phyloP scores from a whole-genome alignment of 208 protist species.

The Trypanosoma conorhini region DNA sequence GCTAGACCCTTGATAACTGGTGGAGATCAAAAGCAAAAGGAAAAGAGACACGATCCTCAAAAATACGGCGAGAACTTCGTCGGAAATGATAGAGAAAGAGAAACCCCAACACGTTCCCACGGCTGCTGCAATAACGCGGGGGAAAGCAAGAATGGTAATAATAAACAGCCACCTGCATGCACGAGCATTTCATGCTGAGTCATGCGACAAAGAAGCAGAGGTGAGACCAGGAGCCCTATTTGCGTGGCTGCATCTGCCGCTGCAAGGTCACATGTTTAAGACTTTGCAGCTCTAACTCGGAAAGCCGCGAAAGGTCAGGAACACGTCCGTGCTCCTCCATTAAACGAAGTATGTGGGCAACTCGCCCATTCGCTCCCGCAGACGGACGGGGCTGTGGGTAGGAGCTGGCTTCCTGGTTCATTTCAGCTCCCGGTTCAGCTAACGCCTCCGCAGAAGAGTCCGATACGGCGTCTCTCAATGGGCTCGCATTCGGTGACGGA shows the following conservation, averaged over 20 bases:
- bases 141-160: too few species aligned
- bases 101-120: neutral
- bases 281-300: conserved; percentile 11
- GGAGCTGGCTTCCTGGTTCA: neutral
- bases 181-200: neutral
- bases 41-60: neutral
- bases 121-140: neutral
- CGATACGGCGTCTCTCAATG: neutral
- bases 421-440: neutral
- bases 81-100: neutral
- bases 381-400: neutral
- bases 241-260: neutral
- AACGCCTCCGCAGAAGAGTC: neutral
- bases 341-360: conserved; percentile 17
- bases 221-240: neutral
- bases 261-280: neutral
- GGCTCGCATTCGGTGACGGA: neutral
- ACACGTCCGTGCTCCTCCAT: conserved; percentile 15
- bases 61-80: neutral
- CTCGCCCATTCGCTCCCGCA: neutral
- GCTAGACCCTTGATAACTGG: neutral
- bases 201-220: neutral
- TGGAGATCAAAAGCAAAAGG: conserved; percentile 5
- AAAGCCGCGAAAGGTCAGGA: conserved; percentile 14
- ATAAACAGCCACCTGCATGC: neutral